A percentile compares a stretch with the other conserved stretches of the same genome.
Conservation (phyloP, 2,329 filamentous ascomycete species). For the Mycosphaerella sp. region DNA sequence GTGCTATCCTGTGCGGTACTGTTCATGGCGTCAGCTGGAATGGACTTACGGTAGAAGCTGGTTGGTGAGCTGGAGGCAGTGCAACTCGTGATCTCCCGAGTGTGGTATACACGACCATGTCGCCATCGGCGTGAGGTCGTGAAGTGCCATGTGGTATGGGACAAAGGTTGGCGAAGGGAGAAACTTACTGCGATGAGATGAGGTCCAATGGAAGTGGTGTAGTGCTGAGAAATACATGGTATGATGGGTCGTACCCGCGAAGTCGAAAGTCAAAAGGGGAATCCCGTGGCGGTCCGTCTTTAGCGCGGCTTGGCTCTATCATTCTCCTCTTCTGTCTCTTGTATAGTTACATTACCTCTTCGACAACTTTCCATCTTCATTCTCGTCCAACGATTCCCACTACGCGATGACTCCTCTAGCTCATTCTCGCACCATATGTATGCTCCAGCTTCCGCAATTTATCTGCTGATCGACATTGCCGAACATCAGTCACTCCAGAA, state of each 20-base stretch:
- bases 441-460: conserved; percentile 9
- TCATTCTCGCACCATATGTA: not conserved
- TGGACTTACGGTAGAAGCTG: not conserved
- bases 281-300: too few relatives aligned
- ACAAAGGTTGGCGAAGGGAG: not conserved
- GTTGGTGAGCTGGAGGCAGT: not conserved
- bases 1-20: too few relatives aligned
- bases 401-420: not conserved
- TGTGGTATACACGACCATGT: not conserved
- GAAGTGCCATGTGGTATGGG: not conserved
- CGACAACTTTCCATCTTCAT: too few relatives aligned
- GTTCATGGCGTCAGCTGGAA: not conserved
- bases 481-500: conserved; percentile 11
- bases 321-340: too few relatives aligned
- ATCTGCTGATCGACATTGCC: conserved; percentile 13
- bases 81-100: not conserved
- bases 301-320: too few relatives aligned
- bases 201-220: not conserved
- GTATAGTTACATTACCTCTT: too few relatives aligned
- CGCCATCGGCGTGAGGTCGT: not conserved
- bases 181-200: conserved; percentile 4
- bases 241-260: not conserved
- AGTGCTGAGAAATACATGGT: not conserved
- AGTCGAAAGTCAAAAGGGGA: too few relatives aligned
- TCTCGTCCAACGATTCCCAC: too few relatives aligned